phyloP scores from a whole-genome alignment of 495 filamentous ascomycete genomes.

The Tuber aestivum region DNA sequence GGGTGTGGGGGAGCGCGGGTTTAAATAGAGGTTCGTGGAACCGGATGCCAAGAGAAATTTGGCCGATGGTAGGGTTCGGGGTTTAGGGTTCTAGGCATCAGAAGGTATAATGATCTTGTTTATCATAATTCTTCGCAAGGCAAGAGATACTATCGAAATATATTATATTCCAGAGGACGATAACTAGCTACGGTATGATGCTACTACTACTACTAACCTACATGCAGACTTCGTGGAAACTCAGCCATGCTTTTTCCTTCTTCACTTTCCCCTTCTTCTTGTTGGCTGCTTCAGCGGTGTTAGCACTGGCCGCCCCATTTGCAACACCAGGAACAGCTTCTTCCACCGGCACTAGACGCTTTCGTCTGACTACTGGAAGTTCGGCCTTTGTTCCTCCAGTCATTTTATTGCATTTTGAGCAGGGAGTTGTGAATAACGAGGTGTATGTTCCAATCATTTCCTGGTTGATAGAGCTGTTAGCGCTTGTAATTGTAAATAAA shows the following conservation, averaged over 20 bases:
- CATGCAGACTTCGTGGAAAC: constrained; percentile 36
- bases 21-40: constrained; percentile 7
- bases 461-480: constrained; percentile 14
- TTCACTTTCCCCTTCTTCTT: constrained; percentile 30
- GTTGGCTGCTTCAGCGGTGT: neutral
- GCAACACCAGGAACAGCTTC: neutral
- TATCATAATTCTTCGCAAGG: neutral
- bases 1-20: neutral
- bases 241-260: constrained; percentile 33
- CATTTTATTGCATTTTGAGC: constrained; percentile 36
- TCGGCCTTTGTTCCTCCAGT: constrained; percentile 37
- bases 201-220: constrained; percentile 5
- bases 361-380: constrained; percentile 33
- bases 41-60: constrained; percentile 24
- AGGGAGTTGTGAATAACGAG: constrained; percentile 27
- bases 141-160: neutral
- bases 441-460: constrained; percentile 37
- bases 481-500: neutral
- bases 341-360: constrained; percentile 23
- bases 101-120: neutral
- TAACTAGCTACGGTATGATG: neutral
- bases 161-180: neutral
- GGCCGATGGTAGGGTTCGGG: constrained; percentile 18
- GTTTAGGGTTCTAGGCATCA: constrained; percentile 9
- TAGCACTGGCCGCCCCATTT: neutral